phyloP scores from a whole-genome alignment of 495 filamentous ascomycete species.

The Lasiosphaeria miniovina region DNA sequence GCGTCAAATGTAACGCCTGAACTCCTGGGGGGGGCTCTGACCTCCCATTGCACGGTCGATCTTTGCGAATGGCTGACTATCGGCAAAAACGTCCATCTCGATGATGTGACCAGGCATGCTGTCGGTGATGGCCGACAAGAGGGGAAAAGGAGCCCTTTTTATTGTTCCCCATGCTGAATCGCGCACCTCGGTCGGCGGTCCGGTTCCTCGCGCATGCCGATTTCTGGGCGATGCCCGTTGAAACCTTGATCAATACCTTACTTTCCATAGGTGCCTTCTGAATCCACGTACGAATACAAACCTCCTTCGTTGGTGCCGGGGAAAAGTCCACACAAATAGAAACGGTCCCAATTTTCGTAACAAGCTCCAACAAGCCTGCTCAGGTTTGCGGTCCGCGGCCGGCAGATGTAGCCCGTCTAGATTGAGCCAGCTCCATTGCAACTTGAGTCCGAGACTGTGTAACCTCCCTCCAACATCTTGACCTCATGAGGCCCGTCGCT shows the following conservation, averaged over 20 bases:
- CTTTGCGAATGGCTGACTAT: constrained; percentile 6
- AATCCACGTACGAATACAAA: not conserved
- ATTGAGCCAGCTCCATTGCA: not conserved
- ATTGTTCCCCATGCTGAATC: not conserved
- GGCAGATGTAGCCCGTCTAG: not conserved
- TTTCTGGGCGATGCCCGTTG: not conserved
- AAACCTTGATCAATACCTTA: not conserved
- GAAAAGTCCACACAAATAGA: not conserved
- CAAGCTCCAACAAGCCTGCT: not conserved
- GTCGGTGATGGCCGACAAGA: not conserved
- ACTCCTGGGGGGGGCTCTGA: constrained; percentile 11
- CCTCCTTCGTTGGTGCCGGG: not conserved
- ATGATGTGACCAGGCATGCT: not conserved
- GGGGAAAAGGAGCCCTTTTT: not conserved
- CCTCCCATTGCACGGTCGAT: not conserved
- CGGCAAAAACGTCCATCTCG: not conserved
- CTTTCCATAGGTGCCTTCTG: not conserved
- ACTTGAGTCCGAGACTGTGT: not conserved
- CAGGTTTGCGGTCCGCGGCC: not conserved
- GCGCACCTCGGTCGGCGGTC: not conserved
- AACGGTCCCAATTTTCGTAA: not conserved
- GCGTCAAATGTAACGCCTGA: constrained; percentile 43
- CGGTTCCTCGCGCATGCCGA: not conserved
- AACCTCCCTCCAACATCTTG: not conserved
- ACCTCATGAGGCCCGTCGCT: not conserved